Percentiles rank a stretch among this genome's conserved stretches.
Evolutionary conservation across 1,139 yeast genomes (phyloP).

Genomic region (Suhomyces atakaporum): DNA sequence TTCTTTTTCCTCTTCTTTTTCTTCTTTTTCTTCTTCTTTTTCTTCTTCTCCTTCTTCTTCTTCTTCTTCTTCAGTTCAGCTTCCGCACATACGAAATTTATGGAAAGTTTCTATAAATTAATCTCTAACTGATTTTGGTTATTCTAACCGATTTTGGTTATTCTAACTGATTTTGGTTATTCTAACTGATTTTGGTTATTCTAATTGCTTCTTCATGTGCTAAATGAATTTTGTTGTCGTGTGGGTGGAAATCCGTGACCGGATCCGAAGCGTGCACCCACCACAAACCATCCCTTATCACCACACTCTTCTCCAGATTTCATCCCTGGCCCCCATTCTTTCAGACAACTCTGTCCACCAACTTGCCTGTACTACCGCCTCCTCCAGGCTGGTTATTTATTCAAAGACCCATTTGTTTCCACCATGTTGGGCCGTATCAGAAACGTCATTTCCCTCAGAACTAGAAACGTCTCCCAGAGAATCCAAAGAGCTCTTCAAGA

Average conservation of each 20-base stretch:
- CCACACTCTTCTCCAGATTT: neutral
- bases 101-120: too few species aligned
- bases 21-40: too few species aligned
- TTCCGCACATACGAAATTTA: too few species aligned
- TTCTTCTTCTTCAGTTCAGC: neutral
- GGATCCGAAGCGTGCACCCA: conserved; percentile 1
- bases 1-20: too few species aligned
- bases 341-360: neutral
- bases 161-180: too few species aligned
- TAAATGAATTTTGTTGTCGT: neutral
- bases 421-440: conserved; percentile 14
- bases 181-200: too few species aligned
- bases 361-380: too few species aligned
- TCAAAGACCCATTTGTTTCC: conserved; percentile 1
- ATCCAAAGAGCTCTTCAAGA: conserved; percentile 35
- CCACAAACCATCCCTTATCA: conserved; percentile 5
- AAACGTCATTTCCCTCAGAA: conserved; percentile 23
- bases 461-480: conserved; percentile 29
- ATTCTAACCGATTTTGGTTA: too few species aligned
- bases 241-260: conserved; percentile 1
- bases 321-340: neutral
- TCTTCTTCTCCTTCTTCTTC: neutral
- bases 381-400: conserved; percentile 7
- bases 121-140: too few species aligned
- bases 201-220: too few species aligned